A percentile compares a stretch with the other conserved stretches of the same genome.
These are phyloP conservation scores for Venturia pyrina DNA, from an alignment of 2,329 filamentous ascomycete species.

Conservation along the genomic window DNA sequence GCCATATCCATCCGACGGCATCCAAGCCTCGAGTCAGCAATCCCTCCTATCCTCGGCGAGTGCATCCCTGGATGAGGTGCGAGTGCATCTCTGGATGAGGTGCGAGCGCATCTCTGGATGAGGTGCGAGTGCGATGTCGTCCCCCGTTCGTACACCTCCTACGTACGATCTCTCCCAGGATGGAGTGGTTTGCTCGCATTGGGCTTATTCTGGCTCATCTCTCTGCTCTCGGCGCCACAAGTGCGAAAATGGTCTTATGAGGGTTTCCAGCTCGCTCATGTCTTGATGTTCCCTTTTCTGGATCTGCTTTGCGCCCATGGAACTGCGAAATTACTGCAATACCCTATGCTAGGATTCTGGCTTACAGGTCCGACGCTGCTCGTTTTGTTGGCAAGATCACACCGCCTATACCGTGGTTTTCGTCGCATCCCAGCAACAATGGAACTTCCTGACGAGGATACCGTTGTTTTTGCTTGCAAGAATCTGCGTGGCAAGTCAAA, in stretches of 20 bases:
- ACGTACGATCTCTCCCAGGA: constrained; percentile 38
- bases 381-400: constrained; percentile 38
- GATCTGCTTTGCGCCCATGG: constrained; percentile 47
- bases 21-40: not conserved
- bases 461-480: constrained; percentile 39
- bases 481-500: constrained; percentile 41
- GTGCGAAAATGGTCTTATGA: constrained; percentile 45
- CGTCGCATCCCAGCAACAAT: constrained; percentile 38
- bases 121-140: too few relatives aligned
- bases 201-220: constrained; percentile 40
- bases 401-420: constrained; percentile 39
- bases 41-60: too few relatives aligned
- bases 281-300: constrained; percentile 50
- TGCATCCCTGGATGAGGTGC: too few relatives aligned
- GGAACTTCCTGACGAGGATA: constrained; percentile 42
- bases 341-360: constrained; percentile 48
- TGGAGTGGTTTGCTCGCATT: constrained; percentile 42
- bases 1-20: not conserved
- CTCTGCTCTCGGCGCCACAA: constrained; percentile 39
- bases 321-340: constrained; percentile 40
- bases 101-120: too few relatives aligned
- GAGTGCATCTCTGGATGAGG: too few relatives aligned
- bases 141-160: constrained; percentile 36
- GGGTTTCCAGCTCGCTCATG: constrained; percentile 46
- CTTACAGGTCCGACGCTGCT: constrained; percentile 44